Percentiles rank a stretch among this genome's conserved stretches.
Evolutionary conservation across 2,329 filamentous ascomycete species (phyloP).

Genomic region (Cadophora gregata): DNA sequence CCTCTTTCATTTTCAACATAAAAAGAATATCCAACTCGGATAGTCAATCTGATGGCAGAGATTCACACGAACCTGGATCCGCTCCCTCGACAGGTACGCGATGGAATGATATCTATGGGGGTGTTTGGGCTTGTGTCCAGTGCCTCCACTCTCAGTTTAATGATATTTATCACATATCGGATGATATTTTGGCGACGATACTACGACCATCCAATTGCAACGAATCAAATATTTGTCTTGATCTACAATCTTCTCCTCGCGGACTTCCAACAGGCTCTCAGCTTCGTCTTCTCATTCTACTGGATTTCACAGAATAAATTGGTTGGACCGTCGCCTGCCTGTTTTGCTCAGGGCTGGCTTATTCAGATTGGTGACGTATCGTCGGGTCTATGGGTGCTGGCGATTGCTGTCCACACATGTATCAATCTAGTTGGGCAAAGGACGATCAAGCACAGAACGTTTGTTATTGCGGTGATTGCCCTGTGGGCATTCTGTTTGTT

Average conservation of each 20-base stretch:
- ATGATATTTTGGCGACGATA: slow-evolving; percentile 49
- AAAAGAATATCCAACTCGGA: neutral
- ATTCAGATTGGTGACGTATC: slow-evolving; percentile 58
- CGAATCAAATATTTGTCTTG: slow-evolving; percentile 59
- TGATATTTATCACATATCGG: slow-evolving; percentile 53
- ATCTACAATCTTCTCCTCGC: slow-evolving; percentile 57
- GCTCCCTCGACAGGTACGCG: slow-evolving; percentile 85
- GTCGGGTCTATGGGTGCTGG: slow-evolving; percentile 59
- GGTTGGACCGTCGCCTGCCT: slow-evolving; percentile 51
- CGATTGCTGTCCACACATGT: slow-evolving; percentile 60
- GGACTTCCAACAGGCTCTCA: slow-evolving; percentile 43
- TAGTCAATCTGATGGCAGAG: slow-evolving; percentile 5
- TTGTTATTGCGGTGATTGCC: slow-evolving; percentile 42
- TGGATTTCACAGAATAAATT: slow-evolving; percentile 55
- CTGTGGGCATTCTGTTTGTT: slow-evolving; percentile 40
- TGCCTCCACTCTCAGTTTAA: slow-evolving; percentile 49
- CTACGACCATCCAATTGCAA: slow-evolving; percentile 41
- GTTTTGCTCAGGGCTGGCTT: slow-evolving; percentile 61
- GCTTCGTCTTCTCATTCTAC: slow-evolving; percentile 51
- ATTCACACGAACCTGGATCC: slow-evolving; percentile 72
- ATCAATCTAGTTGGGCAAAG: slow-evolving; percentile 55
- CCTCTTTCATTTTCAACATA: neutral
- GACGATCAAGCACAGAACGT: slow-evolving; percentile 48
- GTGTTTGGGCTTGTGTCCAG: slow-evolving; percentile 54
- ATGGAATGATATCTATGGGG: slow-evolving; percentile 77